phyloP scores from a whole-genome alignment of 75 land plant species.

The Selaginella moellendorffii region DNA sequence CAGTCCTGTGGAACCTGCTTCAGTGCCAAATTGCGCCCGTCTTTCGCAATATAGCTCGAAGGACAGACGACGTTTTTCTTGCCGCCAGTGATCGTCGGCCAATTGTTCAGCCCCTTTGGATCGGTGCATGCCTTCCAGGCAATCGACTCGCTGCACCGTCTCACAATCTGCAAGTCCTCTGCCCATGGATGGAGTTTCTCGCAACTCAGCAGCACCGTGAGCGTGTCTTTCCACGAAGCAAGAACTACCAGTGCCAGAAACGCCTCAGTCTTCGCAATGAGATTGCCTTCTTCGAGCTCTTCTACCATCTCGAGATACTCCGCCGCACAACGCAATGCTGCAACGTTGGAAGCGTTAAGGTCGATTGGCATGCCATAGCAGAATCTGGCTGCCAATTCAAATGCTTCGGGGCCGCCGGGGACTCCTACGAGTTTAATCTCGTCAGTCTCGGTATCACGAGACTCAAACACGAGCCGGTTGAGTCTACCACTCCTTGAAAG shows the following conservation, averaged over 20 bases:
- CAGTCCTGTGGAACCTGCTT: slow-evolving; percentile 26
- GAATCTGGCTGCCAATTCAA: slow-evolving; percentile 23
- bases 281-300: slow-evolving; percentile 22
- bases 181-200: slow-evolving; percentile 15
- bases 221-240: slow-evolving; percentile 26
- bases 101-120: slow-evolving; percentile 39
- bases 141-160: slow-evolving; percentile 19
- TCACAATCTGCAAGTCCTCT: slow-evolving; percentile 19
- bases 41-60: too few species aligned
- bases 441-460: slow-evolving; percentile 25
- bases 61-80: background rate
- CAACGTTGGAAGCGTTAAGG: slow-evolving; percentile 17
- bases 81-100: background rate
- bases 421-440: slow-evolving; percentile 34
- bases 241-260: slow-evolving; percentile 20
- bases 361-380: slow-evolving; percentile 22
- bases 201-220: slow-evolving; percentile 17
- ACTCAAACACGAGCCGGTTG: slow-evolving; percentile 53
- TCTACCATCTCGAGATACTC: slow-evolving; percentile 23
- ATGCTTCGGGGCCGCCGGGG: slow-evolving; percentile 24
- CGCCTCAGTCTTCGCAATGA: slow-evolving; percentile 22
- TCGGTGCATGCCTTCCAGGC: slow-evolving; percentile 54
- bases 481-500: slow-evolving; percentile 61
- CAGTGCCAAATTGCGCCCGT: background rate
- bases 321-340: slow-evolving; percentile 16